Evolutionary conservation across 208 protist genomes (phyloP).

Genomic region (Crithidia mellificae): DNA sequence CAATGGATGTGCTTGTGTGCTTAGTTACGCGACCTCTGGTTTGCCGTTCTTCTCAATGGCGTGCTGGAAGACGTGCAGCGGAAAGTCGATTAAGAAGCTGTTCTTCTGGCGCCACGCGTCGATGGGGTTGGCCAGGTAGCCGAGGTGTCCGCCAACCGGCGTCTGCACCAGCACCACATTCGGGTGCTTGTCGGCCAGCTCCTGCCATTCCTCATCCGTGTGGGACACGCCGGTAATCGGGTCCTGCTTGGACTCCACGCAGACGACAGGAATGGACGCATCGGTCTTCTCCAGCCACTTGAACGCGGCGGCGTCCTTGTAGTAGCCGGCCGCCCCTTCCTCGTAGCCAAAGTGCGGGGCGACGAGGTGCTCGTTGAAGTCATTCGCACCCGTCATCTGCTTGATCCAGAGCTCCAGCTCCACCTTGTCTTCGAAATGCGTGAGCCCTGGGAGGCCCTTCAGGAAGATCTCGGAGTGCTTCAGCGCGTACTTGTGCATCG

Average conservation of each 20-base stretch:
- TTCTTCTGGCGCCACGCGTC: conserved; percentile 20
- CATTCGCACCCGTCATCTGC: conserved; percentile 15
- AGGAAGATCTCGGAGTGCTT: conserved; percentile 38
- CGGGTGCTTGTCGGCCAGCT: conserved; percentile 30
- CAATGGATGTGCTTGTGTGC: not conserved
- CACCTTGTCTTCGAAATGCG: conserved; percentile 20
- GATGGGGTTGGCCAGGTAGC: conserved; percentile 45
- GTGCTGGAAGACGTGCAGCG: conserved; percentile 28
- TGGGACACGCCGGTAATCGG: conserved; percentile 36
- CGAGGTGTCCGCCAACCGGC: conserved; percentile 59
- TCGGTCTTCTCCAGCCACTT: conserved; percentile 37
- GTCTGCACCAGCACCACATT: conserved; percentile 62
- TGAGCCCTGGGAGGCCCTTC: conserved; percentile 28
- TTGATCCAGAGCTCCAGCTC: conserved; percentile 1
- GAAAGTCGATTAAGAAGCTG: conserved; percentile 37
- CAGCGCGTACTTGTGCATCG: conserved; percentile 37
- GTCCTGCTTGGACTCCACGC: conserved; percentile 48
- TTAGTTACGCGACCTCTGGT: conserved; percentile 3
- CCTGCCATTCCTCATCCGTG: conserved; percentile 41
- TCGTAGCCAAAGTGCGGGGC: conserved; percentile 56
- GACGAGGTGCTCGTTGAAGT: conserved; percentile 52
- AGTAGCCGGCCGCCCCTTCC: conserved; percentile 39
- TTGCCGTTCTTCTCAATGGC: conserved; percentile 8
- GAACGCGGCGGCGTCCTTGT: conserved; percentile 39
- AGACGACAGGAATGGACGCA: conserved; percentile 37